phyloP scores from a whole-genome alignment of 495 filamentous ascomycete species.

The Talaromyces thailandensis region DNA sequence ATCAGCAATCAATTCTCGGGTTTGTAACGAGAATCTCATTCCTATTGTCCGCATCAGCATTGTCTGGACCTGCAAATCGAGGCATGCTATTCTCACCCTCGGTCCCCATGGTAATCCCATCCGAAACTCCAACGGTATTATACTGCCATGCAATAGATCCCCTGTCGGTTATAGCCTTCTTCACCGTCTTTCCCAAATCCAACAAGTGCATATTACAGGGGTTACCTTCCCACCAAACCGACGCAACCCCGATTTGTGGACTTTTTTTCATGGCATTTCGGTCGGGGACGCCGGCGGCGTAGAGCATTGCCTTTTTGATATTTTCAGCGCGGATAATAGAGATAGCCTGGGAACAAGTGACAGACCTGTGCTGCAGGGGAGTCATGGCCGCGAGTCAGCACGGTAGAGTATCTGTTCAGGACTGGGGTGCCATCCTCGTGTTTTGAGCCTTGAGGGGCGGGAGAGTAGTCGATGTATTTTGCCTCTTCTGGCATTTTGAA shows the following conservation, averaged over 20 bases:
- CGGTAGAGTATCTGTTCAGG: conserved; percentile 63
- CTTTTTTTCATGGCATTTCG: conserved; percentile 78
- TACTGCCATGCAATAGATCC: conserved; percentile 90
- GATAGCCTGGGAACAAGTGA: background rate
- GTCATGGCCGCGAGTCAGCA: conserved; percentile 76
- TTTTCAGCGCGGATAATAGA: background rate
- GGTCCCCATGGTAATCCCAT: conserved; percentile 94
- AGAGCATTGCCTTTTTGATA: conserved; percentile 76
- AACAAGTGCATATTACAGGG: conserved; percentile 74
- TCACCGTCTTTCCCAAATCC: conserved; percentile 84
- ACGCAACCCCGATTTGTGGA: conserved; percentile 82
- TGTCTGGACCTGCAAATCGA: background rate
- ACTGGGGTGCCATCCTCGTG: conserved; percentile 51
- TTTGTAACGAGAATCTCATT: conserved; percentile 96
- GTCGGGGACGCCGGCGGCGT: conserved; percentile 83
- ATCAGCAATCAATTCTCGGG: conserved; percentile 90
- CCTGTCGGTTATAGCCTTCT: conserved; percentile 68
- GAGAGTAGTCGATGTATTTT: conserved; percentile 54
- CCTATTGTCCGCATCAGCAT: conserved; percentile 44
- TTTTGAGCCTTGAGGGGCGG: conserved; percentile 45
- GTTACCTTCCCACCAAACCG: conserved; percentile 98
- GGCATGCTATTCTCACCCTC: conserved; percentile 50
- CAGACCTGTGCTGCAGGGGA: conserved; percentile 84
- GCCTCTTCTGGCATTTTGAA: conserved; percentile 28
- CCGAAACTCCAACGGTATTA: conserved; percentile 89